Evolutionary conservation across 2,329 filamentous ascomycete species (phyloP).

Genomic region (Xylaria sp.): DNA sequence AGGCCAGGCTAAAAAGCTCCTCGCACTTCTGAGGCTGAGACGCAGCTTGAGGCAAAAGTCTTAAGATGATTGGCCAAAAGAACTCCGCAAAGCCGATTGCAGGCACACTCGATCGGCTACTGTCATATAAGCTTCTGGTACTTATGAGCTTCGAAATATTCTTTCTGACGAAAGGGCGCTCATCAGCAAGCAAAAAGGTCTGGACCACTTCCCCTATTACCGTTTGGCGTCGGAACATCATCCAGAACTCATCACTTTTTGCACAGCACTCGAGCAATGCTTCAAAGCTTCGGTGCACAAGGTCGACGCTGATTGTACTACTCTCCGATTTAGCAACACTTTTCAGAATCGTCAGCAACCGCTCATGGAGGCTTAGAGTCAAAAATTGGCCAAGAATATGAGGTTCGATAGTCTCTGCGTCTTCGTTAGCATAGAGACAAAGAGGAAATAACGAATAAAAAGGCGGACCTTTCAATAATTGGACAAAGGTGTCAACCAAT

Average conservation of each 20-base stretch:
- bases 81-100: slow-evolving; percentile 56
- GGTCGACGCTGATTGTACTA: slow-evolving; percentile 46
- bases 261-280: slow-evolving; percentile 56
- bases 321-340: slow-evolving; percentile 40
- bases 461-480: slow-evolving; percentile 64
- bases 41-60: slow-evolving; percentile 53
- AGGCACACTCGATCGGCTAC: slow-evolving; percentile 46
- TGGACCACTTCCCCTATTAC: slow-evolving; percentile 48
- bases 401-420: slow-evolving; percentile 44
- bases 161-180: slow-evolving; percentile 52
- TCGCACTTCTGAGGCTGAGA: slow-evolving; percentile 52
- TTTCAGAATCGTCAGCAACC: slow-evolving; percentile 43
- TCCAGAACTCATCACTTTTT: slow-evolving; percentile 55
- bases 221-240: slow-evolving; percentile 49
- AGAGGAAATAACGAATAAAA: slow-evolving; percentile 5
- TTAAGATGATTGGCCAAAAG: slow-evolving; percentile 59
- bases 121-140: slow-evolving; percentile 37
- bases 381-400: slow-evolving; percentile 41
- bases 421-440: slow-evolving; percentile 37
- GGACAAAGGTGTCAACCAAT: slow-evolving; percentile 67
- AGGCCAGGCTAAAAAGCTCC: slow-evolving; percentile 53
- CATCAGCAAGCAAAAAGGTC: slow-evolving; percentile 53
- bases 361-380: slow-evolving; percentile 40
- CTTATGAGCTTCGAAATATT: slow-evolving; percentile 51
- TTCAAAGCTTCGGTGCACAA: slow-evolving; percentile 53